Conservation (phyloP, 495 filamentous ascomycete genomes). For the Neohortaea acidophila region DNA sequence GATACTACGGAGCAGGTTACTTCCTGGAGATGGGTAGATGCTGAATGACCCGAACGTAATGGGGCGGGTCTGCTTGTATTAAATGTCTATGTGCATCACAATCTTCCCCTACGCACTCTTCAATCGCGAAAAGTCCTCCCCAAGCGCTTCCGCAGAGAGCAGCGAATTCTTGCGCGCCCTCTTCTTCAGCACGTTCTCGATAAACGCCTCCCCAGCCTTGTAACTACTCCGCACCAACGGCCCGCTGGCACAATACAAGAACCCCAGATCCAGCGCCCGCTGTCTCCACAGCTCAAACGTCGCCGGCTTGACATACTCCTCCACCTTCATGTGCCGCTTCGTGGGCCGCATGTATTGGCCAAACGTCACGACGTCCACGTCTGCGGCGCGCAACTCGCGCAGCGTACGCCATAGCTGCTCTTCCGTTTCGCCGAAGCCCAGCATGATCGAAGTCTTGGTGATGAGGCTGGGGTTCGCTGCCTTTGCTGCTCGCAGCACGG, state of each 20-base stretch:
- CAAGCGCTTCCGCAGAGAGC: slow-evolving; percentile 14
- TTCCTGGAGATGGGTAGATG: too few species aligned
- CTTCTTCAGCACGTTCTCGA: slow-evolving; percentile 95
- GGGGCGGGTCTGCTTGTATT: too few species aligned
- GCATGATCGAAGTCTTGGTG: slow-evolving; percentile 95
- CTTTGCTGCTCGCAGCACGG: slow-evolving; percentile 72
- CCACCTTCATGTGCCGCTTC: slow-evolving; percentile 90
- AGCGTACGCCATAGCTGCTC: slow-evolving; percentile 73
- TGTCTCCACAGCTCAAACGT: slow-evolving; percentile 82
- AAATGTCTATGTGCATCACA: too few species aligned
- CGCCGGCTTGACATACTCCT: slow-evolving; percentile 82
- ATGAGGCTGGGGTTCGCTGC: slow-evolving; percentile 57
- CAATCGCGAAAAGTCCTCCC: too few species aligned
- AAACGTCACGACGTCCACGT: slow-evolving; percentile 92
- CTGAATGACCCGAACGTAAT: too few species aligned
- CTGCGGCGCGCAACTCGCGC: slow-evolving; percentile 56
- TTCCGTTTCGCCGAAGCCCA: slow-evolving; percentile 85
- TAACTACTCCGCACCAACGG: slow-evolving; percentile 87
- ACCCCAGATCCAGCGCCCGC: slow-evolving; percentile 85
- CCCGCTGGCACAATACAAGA: slow-evolving; percentile 88
- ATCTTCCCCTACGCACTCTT: too few species aligned
- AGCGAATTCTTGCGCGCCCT: slow-evolving; percentile 38
- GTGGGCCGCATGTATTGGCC: slow-evolving; percentile 99
- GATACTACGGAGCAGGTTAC: too few species aligned
- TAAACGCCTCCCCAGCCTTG: slow-evolving; percentile 96